Percentiles rank a stretch among this genome's conserved stretches.
Conservation (phyloP, 148 eudicot species). For the Nyssa sinensis region DNA sequence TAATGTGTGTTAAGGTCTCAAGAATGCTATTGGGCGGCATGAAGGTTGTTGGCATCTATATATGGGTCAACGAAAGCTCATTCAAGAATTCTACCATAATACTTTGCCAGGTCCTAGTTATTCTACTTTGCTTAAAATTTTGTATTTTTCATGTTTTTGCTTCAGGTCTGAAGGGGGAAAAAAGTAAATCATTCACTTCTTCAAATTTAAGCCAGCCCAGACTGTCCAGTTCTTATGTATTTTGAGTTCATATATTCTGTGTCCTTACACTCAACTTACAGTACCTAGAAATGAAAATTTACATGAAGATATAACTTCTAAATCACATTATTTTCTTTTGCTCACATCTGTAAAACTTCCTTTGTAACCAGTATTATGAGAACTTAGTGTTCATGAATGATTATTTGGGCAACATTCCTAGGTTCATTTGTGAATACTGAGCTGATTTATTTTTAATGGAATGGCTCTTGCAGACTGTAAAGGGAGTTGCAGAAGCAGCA, state of each 20-base stretch:
- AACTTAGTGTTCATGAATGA: background rate
- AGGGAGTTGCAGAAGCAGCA: constrained; percentile 77
- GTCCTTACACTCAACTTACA: background rate
- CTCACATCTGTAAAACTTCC: background rate
- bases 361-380: background rate
- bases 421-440: background rate
- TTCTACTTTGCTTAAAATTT: no score
- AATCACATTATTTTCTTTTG: background rate
- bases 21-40: constrained; percentile 91
- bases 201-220: background rate
- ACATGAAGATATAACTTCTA: background rate
- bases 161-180: background rate
- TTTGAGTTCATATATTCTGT: background rate
- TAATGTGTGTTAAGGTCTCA: constrained; percentile 54
- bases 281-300: background rate
- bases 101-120: constrained; percentile 68
- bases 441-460: background rate
- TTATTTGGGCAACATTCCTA: background rate
- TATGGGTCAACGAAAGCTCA: constrained; percentile 69
- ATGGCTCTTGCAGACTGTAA: constrained; percentile 55
- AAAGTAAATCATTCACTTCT: background rate
- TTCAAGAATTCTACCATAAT: constrained; percentile 76
- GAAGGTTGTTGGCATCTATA: constrained; percentile 80
- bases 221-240: background rate
- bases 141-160: background rate